Evolutionary conservation across 78 protist genomes (phyloP).

Genomic region (Dictyostelium firmibasis): DNA sequence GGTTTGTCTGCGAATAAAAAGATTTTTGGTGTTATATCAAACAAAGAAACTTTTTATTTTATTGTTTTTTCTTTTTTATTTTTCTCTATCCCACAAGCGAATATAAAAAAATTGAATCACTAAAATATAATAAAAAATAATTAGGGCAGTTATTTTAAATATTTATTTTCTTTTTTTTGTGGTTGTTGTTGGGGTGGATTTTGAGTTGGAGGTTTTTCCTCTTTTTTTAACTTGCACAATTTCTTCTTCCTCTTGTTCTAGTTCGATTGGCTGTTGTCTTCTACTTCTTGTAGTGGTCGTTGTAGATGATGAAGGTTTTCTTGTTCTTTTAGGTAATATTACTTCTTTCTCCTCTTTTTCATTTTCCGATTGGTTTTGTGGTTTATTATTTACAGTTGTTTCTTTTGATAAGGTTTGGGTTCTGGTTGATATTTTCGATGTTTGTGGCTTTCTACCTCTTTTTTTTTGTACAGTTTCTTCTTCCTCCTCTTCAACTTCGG

Average conservation of each 20-base stretch:
- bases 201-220: background rate
- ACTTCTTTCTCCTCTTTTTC: background rate
- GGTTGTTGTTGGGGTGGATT: background rate
- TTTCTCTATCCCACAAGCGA: background rate
- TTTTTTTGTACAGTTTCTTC: background rate
- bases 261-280: background rate
- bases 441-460: constrained; percentile 2
- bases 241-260: background rate
- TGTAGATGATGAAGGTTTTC: background rate
- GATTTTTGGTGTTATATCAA: too few relatives aligned
- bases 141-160: background rate
- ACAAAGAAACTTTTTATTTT: too few relatives aligned
- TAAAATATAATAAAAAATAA: background rate
- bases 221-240: background rate
- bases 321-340: background rate
- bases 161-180: constrained; percentile 1
- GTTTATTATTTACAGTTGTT: background rate
- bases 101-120: too few relatives aligned
- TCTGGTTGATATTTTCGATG: background rate
- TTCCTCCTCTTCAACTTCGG: background rate
- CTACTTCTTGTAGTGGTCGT: background rate
- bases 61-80: too few relatives aligned
- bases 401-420: background rate
- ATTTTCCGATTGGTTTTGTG: background rate
- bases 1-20: too few relatives aligned